phyloP scores from a whole-genome alignment of 768 basidiomycete species.

The Lactifluus piperatus region DNA sequence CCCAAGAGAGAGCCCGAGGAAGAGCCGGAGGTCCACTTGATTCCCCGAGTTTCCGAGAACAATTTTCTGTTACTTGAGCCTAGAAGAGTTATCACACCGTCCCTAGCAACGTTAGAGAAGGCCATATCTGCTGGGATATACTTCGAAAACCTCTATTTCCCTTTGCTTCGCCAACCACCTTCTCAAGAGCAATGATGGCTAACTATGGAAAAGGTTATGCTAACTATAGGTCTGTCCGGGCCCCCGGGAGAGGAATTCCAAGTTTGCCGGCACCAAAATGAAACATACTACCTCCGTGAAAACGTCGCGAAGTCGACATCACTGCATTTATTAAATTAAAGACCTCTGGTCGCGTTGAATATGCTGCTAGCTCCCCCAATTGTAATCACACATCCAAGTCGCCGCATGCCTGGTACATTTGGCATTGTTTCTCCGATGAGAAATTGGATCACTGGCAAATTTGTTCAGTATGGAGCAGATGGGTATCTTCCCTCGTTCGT shows the following conservation, averaged over 20 bases:
- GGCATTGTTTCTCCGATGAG: conserved; percentile 90
- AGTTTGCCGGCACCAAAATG: conserved; percentile 74
- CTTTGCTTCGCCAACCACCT: conserved; percentile 73
- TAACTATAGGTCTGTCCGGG: conserved; percentile 58
- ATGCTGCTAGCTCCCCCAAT: conserved; percentile 21
- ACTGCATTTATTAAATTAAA: conserved; percentile 84
- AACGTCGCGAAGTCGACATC: conserved; percentile 72
- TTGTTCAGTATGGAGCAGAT: conserved; percentile 99
- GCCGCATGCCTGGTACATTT: conserved; percentile 64
- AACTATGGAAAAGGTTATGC: conserved; percentile 86
- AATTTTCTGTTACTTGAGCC: conserved; percentile 29
- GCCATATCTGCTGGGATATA: conserved; percentile 88
- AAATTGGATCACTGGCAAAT: conserved; percentile 66
- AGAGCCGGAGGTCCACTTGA: conserved; percentile 27
- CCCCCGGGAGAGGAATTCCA: conserved; percentile 64
- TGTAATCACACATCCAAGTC: conserved; percentile 14
- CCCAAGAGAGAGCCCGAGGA: conserved; percentile 60
- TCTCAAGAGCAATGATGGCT: conserved; percentile 77
- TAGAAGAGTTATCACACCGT: conserved; percentile 65
- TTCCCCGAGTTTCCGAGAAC: conserved; percentile 27
- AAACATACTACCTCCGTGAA: conserved; percentile 85
- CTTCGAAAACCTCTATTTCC: conserved; percentile 89
- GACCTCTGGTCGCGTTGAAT: conserved; percentile 85
- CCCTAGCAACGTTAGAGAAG: conserved; percentile 86
- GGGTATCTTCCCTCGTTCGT: conserved; percentile 18